Conservation (phyloP, 176 grass and related monocot species). For the Thalia dealbata region DNA sequence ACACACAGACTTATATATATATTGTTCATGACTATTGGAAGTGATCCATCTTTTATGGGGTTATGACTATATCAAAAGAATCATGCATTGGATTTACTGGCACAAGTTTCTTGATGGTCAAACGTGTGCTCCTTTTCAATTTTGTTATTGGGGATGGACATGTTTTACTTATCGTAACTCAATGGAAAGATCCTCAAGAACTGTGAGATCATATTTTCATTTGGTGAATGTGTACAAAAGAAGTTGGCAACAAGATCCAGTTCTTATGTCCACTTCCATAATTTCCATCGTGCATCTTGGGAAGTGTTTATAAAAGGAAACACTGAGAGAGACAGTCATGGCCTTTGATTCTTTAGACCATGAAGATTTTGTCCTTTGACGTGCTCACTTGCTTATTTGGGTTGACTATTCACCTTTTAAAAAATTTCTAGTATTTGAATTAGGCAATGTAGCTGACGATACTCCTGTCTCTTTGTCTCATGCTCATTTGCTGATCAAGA, state of each 20-base stretch:
- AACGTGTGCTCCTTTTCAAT: background rate
- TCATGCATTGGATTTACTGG: background rate
- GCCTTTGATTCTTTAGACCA: too few relatives aligned
- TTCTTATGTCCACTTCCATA: too few relatives aligned
- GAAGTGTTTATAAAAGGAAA: too few relatives aligned
- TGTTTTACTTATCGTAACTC: background rate
- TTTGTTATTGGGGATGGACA: background rate
- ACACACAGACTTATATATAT: too few relatives aligned
- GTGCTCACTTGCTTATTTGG: background rate
- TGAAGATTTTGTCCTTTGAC: background rate
- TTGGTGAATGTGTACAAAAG: too few relatives aligned
- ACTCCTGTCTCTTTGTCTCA: background rate
- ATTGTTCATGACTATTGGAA: too few relatives aligned
- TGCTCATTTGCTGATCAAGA: background rate
- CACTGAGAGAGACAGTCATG: too few relatives aligned
- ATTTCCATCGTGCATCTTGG: too few relatives aligned
- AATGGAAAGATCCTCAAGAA: background rate
- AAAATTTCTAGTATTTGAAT: background rate
- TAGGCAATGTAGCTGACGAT: background rate
- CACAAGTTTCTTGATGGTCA: background rate
- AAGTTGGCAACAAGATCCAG: too few relatives aligned
- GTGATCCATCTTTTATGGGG: background rate
- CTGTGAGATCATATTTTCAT: too few relatives aligned
- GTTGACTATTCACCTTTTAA: background rate
- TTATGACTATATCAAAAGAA: background rate